Base-by-base conservation (phyloP, 2,329 filamentous ascomycete genomes). In the Fusarium nisikadoi region DNA sequence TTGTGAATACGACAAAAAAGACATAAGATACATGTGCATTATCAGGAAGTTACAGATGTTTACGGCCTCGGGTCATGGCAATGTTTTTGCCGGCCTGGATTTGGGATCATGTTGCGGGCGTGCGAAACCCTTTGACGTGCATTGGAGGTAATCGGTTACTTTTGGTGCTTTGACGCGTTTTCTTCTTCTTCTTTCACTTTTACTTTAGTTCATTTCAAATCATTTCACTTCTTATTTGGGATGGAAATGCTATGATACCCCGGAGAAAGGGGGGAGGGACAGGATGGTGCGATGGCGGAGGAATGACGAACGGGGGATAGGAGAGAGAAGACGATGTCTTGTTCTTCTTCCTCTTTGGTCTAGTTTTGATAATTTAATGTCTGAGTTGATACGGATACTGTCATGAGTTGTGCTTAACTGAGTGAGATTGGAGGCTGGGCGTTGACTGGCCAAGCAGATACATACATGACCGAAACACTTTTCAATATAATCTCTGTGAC, bases 1-100 rank as follows among this genome's bases (percentile, higher is more conserved):
- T 58, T 62, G 60, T 47, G 50, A 71, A 72, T 35, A 49, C 54
- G 43, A 49, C 39, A 49, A 57, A 61, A 49, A 59, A 50, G 65
- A 63, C 23, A n/a, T 12, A n/a, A 63, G 14, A 68, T 38, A 49
- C 42, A 70, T 70, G 61, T 75, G 68, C 74, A 74, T 73, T 76
- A 75, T 60, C 69, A 68, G 74, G 57, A 68, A 60, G 62, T 60
- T 73, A 62, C 62, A 65, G 65, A 73, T 66, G 55, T 76, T 74
- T 70, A 49, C 64, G 65, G 63, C 62, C 62, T 59, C 52, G 59
- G 43, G 53, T 62, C 52, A 52, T 61, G 57, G 35, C 43, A 25
- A 56, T 57, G 62, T 69, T 68, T 69, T 65, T 50, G 60, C 55
- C 56, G 36, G 62, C 54, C 62, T 59, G 45, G 23, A 54, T 49